phyloP scores from a whole-genome alignment of 352 stramenopile genomes.

The Pythium aquatile region DNA sequence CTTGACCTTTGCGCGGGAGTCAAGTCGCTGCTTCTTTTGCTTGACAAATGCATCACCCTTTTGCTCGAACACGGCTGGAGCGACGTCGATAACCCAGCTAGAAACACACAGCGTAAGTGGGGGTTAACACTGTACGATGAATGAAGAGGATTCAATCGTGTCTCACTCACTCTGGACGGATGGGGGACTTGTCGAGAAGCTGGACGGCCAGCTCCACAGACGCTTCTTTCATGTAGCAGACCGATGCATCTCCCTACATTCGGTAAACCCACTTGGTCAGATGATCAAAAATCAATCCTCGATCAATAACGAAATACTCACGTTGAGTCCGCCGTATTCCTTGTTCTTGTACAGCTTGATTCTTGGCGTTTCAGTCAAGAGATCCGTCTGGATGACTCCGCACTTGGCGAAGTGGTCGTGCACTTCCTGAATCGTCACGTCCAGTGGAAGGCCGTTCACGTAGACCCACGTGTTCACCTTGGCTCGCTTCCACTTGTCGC shows the following conservation, averaged over 20 bases:
- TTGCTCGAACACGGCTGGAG: constrained; percentile 86
- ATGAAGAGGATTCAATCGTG: background rate
- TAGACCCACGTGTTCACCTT: constrained; percentile 96
- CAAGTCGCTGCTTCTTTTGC: constrained; percentile 78
- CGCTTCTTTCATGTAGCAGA: constrained; percentile 96
- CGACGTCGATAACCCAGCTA: constrained; percentile 75
- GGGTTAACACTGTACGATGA: background rate
- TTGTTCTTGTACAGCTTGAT: constrained; percentile 96
- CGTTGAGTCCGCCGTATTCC: constrained; percentile 85
- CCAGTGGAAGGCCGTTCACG: constrained; percentile 92
- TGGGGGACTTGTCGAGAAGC: constrained; percentile 90
- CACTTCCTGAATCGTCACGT: constrained; percentile 92
- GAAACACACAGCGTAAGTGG: background rate
- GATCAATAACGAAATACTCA: constrained; percentile 30
- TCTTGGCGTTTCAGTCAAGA: constrained; percentile 89
- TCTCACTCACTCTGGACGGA: constrained; percentile 68
- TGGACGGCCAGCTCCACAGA: constrained; percentile 94
- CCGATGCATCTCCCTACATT: constrained; percentile 87
- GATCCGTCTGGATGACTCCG: constrained; percentile 94
- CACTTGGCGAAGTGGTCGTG: constrained; percentile 93
- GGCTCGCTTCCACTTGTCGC: constrained; percentile 73
- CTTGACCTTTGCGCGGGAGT: constrained; percentile 84
- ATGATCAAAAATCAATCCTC: background rate
- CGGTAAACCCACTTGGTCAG: background rate
- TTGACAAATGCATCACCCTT: constrained; percentile 80